Base-by-base conservation (phyloP, 192 early-diverging fungal genomes). In the Mortierella hygrophila region DNA sequence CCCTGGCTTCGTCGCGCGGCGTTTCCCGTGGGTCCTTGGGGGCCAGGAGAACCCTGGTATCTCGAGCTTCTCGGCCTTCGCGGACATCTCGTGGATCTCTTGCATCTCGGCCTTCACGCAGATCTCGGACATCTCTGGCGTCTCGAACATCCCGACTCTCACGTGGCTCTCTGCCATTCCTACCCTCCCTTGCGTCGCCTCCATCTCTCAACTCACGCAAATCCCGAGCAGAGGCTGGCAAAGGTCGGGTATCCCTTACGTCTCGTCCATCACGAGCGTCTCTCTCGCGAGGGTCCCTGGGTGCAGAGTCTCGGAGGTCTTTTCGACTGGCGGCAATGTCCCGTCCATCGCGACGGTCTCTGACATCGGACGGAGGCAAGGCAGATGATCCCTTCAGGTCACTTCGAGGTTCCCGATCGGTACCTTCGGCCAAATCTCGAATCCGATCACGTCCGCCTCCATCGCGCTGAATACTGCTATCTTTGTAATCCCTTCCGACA, bases 261-360 rank as follows among this genome's bases (percentile, higher is more conserved):
- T 80, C 78, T 3, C 78, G 55, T 41, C 74, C 69, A 57, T 81
- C 80, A 6, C 73, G 37, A 9, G 54, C 38, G 9, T 79, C 82
- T 68, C 81, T 57, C 21, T 85, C 82, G 0, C 82, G 77, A 29
- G 82, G 82, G 42, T 85, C 82, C 54, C 82, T 52, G 8, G 82
- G 82, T 1, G 82, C 82, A n/a, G 70, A 79, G 42, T 85, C 82
- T 11, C 82, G 68, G 42, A 85, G 72, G 11, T 85, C 82, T 69
- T 85, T 85, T 16, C 82, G 57, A 32, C 75, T 77, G 9, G 47
- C 69, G 11, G 70, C 75, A 41, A 72, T 70, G 11, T 83, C 82
- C n/a, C 82, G 72, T 18, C 74, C 47, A 63, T 85, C 82, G 20
- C 82, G 82, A 13, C 47, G 72, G 41, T 85, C 81, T 4, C 82